Evolutionary conservation across 805 yeast species (phyloP).

Genomic region (Yarrowia osloensis): DNA sequence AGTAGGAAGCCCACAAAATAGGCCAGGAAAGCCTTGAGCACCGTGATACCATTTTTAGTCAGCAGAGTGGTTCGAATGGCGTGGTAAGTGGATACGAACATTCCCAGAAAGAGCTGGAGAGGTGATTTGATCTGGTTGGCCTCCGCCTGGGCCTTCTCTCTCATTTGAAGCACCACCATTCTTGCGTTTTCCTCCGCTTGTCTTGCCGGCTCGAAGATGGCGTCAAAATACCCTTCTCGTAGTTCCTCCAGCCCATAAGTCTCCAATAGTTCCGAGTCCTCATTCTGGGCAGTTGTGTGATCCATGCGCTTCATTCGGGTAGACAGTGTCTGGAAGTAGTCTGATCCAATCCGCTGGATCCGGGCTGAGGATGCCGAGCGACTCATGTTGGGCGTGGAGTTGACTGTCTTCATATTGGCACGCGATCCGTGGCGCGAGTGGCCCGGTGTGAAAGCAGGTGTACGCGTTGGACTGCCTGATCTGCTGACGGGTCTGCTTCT

Average conservation of each 20-base stretch:
- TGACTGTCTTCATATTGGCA: neutral
- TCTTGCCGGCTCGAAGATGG: conserved; percentile 41
- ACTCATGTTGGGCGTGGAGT: conserved; percentile 11
- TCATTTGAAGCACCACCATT: neutral
- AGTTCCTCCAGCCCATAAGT: conserved; percentile 49
- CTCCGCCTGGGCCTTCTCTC: neutral
- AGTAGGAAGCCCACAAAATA: conserved; percentile 47
- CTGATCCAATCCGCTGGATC: conserved; percentile 11
- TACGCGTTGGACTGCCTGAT: conserved; percentile 6
- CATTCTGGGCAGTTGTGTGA: neutral
- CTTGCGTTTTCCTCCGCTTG: conserved; percentile 14
- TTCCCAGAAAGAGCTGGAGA: neutral
- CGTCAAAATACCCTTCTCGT: conserved; percentile 54
- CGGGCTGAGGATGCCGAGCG: conserved; percentile 1
- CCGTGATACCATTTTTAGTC: conserved; percentile 16
- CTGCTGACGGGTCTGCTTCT: conserved; percentile 12
- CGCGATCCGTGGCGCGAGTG: conserved; percentile 25
- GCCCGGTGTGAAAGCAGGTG: conserved; percentile 8
- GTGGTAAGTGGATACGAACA: neutral
- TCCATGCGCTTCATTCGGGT: conserved; percentile 21
- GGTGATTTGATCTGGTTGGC: conserved; percentile 1
- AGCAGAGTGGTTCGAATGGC: neutral
- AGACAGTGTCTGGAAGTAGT: conserved; percentile 20
- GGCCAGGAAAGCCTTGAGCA: conserved; percentile 45
- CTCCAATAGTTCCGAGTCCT: conserved; percentile 42